Conservation (phyloP, 345 rosid species). For the Limnanthes douglasii region DNA sequence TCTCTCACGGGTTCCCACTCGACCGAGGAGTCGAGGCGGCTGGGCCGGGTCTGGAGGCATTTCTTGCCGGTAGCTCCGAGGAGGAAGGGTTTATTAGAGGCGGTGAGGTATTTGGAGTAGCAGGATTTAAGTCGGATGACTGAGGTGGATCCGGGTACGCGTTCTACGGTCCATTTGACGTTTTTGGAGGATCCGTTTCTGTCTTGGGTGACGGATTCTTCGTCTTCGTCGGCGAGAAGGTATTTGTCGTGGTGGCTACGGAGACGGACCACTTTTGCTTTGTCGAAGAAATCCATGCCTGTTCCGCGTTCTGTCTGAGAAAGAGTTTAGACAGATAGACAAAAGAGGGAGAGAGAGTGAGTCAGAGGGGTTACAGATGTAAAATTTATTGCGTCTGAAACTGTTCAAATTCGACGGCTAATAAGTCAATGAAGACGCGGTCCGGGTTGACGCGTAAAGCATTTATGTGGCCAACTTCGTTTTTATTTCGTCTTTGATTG, state of each 20-base stretch:
- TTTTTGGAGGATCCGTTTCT: slow-evolving; percentile 43
- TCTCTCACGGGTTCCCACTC: slow-evolving; percentile 80
- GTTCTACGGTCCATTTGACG: slow-evolving; percentile 64
- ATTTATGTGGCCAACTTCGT: too few species aligned
- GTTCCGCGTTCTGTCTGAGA: slow-evolving; percentile 1
- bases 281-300: slow-evolving; percentile 70
- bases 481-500: too few species aligned
- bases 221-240: slow-evolving; percentile 54
- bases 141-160: slow-evolving; percentile 26
- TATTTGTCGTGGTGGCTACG: slow-evolving; percentile 74
- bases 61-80: slow-evolving; percentile 71
- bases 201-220: slow-evolving; percentile 49
- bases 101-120: slow-evolving; percentile 68
- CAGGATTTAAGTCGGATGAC: slow-evolving; percentile 55
- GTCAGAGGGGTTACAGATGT: neutral
- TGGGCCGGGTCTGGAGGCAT: slow-evolving; percentile 38
- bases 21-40: slow-evolving; percentile 33
- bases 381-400: neutral
- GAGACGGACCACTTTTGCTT: slow-evolving; percentile 59
- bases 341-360: neutral
- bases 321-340: neutral
- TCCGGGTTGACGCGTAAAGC: slow-evolving; percentile 3
- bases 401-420: slow-evolving; percentile 9
- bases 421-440: slow-evolving; percentile 8
- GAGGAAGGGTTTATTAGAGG: slow-evolving; percentile 59